phyloP scores from a whole-genome alignment of 2,329 filamentous ascomycete genomes.

The Periglandula ipomoeae region DNA sequence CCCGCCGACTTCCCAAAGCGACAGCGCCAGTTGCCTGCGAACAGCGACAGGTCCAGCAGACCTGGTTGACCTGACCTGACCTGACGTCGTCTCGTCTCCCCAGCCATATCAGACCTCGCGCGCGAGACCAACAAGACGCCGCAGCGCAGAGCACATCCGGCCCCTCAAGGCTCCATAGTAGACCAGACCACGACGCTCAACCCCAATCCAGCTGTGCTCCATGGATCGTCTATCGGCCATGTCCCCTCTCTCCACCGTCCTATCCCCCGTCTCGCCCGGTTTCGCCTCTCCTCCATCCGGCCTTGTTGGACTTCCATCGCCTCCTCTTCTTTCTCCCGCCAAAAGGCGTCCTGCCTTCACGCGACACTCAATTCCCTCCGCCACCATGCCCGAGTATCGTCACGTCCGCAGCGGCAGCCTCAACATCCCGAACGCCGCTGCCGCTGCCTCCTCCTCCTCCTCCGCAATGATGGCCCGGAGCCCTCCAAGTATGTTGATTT shows the following conservation, averaged over 20 bases:
- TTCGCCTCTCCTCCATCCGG: slow-evolving; percentile 7
- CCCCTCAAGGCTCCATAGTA: background rate
- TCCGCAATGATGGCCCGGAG: slow-evolving; percentile 38
- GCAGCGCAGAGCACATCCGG: too few species aligned
- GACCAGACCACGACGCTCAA: background rate
- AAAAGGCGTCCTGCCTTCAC: slow-evolving; percentile 4
- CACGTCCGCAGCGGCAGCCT: slow-evolving; percentile 50
- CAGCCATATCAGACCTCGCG: too few species aligned
- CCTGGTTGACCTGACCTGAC: too few species aligned
- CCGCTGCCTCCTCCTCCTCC: slow-evolving; percentile 14
- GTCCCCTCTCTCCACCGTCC: slow-evolving; percentile 8
- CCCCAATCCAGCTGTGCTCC: background rate
- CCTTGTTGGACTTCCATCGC: slow-evolving; percentile 5
- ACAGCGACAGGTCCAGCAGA: too few species aligned
- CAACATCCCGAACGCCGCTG: slow-evolving; percentile 33
- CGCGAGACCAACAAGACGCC: too few species aligned
- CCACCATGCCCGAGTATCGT: slow-evolving; percentile 41
- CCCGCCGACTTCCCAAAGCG: too few species aligned
- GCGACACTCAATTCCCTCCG: slow-evolving; percentile 9
- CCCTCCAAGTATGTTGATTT: slow-evolving; percentile 41
- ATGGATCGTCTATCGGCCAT: slow-evolving; percentile 7
- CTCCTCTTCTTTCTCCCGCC: slow-evolving; percentile 6
- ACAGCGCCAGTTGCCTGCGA: too few species aligned
- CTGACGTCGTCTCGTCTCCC: too few species aligned
- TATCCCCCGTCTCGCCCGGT: slow-evolving; percentile 5